Conservation (phyloP, 2,329 filamentous ascomycete genomes). For the Neopestalotiopsis sp. region DNA sequence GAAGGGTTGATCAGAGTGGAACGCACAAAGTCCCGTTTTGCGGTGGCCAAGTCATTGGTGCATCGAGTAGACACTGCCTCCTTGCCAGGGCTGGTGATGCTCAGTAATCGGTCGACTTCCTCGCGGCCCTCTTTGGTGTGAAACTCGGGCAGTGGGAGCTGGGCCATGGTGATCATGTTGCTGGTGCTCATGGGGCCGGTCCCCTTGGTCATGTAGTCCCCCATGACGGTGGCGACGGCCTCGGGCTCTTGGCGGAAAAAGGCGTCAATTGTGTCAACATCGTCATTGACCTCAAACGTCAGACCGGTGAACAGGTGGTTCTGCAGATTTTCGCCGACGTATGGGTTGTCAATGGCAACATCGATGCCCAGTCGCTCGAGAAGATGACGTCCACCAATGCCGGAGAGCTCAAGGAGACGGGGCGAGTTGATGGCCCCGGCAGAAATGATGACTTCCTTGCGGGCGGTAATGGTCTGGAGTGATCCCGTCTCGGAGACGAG, state of each 20-base stretch:
- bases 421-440: conserved; percentile 49
- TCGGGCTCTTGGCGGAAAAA: conserved; percentile 26
- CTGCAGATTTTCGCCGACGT: conserved; percentile 46
- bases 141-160: conserved; percentile 27
- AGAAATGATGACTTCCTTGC: conserved; percentile 47
- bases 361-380: conserved; percentile 38
- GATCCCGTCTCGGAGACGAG: conserved; percentile 17
- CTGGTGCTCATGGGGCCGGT: conserved; percentile 27
- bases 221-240: conserved; percentile 26
- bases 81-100: not conserved
- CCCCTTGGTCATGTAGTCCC: conserved; percentile 24
- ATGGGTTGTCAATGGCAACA: conserved; percentile 39
- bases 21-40: conserved; percentile 4
- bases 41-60: not conserved
- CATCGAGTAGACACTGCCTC: not conserved
- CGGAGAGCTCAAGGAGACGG: conserved; percentile 48
- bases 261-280: conserved; percentile 28
- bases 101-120: conserved; percentile 29
- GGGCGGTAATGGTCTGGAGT: conserved; percentile 28
- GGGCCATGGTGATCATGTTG: conserved; percentile 25
- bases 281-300: conserved; percentile 27
- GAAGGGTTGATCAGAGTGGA: conserved; percentile 7
- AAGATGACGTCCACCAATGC: conserved; percentile 41
- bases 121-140: conserved; percentile 32
- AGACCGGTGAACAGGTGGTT: conserved; percentile 33